Percentiles rank a stretch among this genome's conserved stretches.
Conservation (phyloP, 2,329 filamentous ascomycete species). For the Davidsoniella eucalypti region DNA sequence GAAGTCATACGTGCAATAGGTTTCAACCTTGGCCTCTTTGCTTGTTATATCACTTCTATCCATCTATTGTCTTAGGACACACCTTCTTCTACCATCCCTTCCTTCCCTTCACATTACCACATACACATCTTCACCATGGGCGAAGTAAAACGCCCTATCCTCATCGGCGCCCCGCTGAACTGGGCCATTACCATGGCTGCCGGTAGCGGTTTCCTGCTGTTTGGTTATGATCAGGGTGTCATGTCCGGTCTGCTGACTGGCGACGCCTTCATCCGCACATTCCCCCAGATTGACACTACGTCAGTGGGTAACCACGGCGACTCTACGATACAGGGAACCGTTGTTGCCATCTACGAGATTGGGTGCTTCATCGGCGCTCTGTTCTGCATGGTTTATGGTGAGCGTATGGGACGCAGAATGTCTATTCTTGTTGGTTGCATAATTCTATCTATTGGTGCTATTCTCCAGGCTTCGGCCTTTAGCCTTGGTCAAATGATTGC, state of each 20-base stretch:
- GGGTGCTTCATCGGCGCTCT: constrained; percentile 22
- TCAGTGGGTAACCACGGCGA: constrained; percentile 21
- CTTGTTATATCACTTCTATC: no score
- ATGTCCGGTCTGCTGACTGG: constrained; percentile 48
- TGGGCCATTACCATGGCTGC: constrained; percentile 23
- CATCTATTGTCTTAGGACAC: no score
- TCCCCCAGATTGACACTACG: constrained; percentile 25
- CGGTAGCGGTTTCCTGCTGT: constrained; percentile 22
- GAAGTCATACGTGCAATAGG: no score
- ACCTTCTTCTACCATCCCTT: background rate
- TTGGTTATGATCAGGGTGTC: constrained; percentile 47
- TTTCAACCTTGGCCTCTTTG: no score
- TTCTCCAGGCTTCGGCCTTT: constrained; percentile 21
- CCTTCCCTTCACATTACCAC: no score
- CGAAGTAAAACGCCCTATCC: constrained; percentile 10
- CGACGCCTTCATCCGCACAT: constrained; percentile 34
- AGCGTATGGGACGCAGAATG: constrained; percentile 39
- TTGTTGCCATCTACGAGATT: constrained; percentile 43
- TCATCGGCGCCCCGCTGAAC: constrained; percentile 22
- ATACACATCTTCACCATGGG: constrained; percentile 4
- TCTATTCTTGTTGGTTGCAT: constrained; percentile 43
- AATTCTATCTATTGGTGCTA: constrained; percentile 40
- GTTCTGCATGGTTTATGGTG: constrained; percentile 30
- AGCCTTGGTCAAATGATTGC: no score
- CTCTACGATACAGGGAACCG: constrained; percentile 36